Evolutionary conservation across 164 flowering plant species (phyloP), one percentile per base, ranked within the genome.

Genomic region (Santalum album): DNA sequence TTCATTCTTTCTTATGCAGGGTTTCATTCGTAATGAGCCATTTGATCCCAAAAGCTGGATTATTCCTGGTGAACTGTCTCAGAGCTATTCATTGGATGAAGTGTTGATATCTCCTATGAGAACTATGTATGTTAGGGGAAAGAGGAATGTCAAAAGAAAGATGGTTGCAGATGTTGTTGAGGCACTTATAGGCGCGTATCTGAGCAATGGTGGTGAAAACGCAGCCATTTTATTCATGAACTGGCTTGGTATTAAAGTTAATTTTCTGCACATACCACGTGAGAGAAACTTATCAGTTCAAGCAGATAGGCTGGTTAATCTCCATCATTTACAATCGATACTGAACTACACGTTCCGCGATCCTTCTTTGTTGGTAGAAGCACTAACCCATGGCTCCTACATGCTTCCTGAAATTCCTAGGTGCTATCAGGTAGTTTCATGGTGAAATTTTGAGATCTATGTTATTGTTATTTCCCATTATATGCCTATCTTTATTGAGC

Each of bases 311-410:
- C 63, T 59, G 44, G 64, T 87, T n/a, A 83, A 87, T 64, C 24
- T 85, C 27, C 34, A 40, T 10, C 60, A 65, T 39, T 42, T 90
- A 7, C 78, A 87, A 60, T 57, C 75, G 6, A 45, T 83, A 12
- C 42, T 90, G 29, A 74, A 76, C 18, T 87, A 90, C 65, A 43
- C 69, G n/a, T 90, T 90, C 51, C 69, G 25, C 6, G 89, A 90
- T 54, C 76, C 71, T 49, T 78, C 91, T 46, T 64, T 87, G 25
- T 53, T 90, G 17, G 79, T 87, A 20, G 98, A 90, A 66, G 96
- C 98, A 11, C 62, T 90, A 21, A 90, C 91, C 2, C 98, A 90
- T 71, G 98, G 90, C 15, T 90, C 96, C 21, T 87, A 80, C 65
- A 83, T 77, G 82, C 67, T 85, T 48, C 77, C 94, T 25, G 87